Evolutionary conservation across 495 filamentous ascomycete species (phyloP).

Genomic region (Neurospora sp.): DNA sequence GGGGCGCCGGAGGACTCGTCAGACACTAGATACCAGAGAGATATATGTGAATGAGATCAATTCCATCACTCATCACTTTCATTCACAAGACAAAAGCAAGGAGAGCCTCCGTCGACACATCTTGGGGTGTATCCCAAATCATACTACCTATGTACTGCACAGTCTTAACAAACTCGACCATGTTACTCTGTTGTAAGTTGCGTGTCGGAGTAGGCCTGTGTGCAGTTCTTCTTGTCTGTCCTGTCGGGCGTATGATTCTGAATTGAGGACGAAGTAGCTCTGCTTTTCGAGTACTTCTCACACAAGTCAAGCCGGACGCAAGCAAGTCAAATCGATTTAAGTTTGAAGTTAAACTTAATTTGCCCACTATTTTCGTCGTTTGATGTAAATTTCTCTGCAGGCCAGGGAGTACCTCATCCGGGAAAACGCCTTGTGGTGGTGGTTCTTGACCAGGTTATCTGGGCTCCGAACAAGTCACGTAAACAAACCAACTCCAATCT

Average conservation of each 20-base stretch:
- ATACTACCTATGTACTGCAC: not conserved
- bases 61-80: not conserved
- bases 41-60: not conserved
- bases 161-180: not conserved
- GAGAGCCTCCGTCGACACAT: not conserved
- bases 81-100: not conserved
- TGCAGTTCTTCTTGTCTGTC: not conserved
- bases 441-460: not conserved
- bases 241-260: not conserved
- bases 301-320: not conserved
- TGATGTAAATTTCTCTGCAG: not conserved
- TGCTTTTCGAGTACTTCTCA: not conserved
- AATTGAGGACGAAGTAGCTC: not conserved
- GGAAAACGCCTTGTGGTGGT: not conserved
- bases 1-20: not conserved
- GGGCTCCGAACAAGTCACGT: not conserved
- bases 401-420: not conserved
- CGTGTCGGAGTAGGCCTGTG: not conserved
- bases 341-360: not conserved
- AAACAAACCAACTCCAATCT: not conserved
- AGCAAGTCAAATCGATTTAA: not conserved
- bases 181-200: not conserved
- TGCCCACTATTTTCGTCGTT: not conserved
- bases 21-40: not conserved
- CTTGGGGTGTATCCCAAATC: not conserved